These are phyloP conservation scores for Fraxinus albicans DNA, from an alignment of 305 asterid species.

Conservation along the genomic window DNA sequence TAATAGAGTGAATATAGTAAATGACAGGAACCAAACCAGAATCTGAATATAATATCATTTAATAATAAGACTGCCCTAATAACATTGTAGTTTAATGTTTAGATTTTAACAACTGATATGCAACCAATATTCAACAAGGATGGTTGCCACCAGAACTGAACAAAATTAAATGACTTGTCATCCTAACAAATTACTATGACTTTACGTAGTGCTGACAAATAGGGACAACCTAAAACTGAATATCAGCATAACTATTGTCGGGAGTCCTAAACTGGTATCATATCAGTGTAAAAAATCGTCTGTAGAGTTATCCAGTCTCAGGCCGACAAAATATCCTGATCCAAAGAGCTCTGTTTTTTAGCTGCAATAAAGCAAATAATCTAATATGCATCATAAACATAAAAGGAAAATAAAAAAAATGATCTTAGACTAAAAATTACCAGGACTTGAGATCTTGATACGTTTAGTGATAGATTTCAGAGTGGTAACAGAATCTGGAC, in stretches of 20 bases:
- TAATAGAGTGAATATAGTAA: neutral
- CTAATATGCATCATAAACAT: neutral
- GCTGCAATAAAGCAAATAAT: neutral
- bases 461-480: conserved; percentile 46
- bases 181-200: neutral
- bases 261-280: neutral
- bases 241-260: neutral
- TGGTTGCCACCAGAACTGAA: neutral
- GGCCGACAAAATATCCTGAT: neutral
- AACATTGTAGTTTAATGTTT: neutral
- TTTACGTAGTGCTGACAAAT: neutral
- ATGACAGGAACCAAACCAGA: neutral
- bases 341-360: neutral
- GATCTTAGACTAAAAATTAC: conserved; percentile 19
- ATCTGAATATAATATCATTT: neutral
- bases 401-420: neutral
- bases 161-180: neutral
- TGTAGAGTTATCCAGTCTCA: neutral
- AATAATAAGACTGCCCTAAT: neutral
- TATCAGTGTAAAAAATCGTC: neutral
- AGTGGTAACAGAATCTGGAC: conserved; percentile 38
- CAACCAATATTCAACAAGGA: neutral
- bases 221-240: neutral
- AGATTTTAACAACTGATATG: neutral
- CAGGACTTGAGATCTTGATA: conserved; percentile 45